Evolutionary conservation across 257 asterid species (phyloP), one percentile per base, ranked within the genome.

Genomic region (Eustoma russellianum): DNA sequence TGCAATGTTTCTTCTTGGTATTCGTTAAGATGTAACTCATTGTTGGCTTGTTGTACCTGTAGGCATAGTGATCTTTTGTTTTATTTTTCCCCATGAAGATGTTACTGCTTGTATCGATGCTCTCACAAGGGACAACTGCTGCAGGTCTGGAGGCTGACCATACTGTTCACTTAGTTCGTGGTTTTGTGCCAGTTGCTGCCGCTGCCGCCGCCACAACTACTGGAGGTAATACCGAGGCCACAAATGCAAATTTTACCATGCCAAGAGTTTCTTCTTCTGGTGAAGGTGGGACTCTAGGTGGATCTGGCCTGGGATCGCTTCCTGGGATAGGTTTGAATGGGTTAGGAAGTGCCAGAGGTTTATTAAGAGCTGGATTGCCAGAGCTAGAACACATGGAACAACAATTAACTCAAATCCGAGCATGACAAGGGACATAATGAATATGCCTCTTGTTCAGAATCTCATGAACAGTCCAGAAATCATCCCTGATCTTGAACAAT

Each of bases 161-260:
- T 58, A 76, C 80, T 51, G 80, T 79, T 65, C 78, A 76, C 61
- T 57, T 79, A 68, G 83, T 79, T 55, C 77, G 80, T 51, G 70
- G 78, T 47, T 70, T 63, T 76, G 68, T 74, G 19, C 53, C 80
- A 17, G 49, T 71, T 63, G 59, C 81, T 3, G 18, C 81, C 65
- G 43, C 43, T 38, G 43, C 43, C 7, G n/a, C 43, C 7, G 12
- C 12, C 8, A 53, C 63, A 48, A 50, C 70, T 41, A 49, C 57
- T 40, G 65, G 69, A 50, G 62, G 51, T 38, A 60, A 64, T 69
- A 45, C 76, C 55, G 77, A 57, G 43, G 66, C 13, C 67, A n/a
- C n/a, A 57, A 63, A 50, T 64, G 17, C 61, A 35, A 48, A 55
- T 60, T 57, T 77, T 50, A 33, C 46, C 66, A 54, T 67, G 33